Percentiles rank a stretch among this genome's conserved stretches.
These are phyloP conservation scores for Phytophthora citrophthora DNA, from an alignment of 352 stramenopile species.

Conservation along the genomic window DNA sequence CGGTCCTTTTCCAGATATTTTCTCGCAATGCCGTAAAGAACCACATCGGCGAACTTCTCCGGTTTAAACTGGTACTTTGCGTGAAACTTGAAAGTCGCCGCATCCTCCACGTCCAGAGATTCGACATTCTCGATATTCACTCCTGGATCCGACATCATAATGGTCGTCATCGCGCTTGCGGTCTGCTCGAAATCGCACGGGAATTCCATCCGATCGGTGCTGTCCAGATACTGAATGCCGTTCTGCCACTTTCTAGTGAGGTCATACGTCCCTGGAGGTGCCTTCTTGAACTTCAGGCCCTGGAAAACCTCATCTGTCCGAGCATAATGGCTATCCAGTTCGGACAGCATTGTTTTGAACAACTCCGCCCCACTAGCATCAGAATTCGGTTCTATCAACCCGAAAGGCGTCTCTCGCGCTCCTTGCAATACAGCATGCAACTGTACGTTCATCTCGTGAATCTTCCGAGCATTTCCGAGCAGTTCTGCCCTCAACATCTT, in stretches of 20 bases:
- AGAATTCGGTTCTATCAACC: background rate
- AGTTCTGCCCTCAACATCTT: conserved; percentile 14
- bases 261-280: conserved; percentile 1
- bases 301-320: conserved; percentile 16
- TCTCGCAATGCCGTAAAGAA: background rate
- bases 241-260: conserved; percentile 8
- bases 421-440: conserved; percentile 1
- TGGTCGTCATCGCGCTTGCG: conserved; percentile 1
- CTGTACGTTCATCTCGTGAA: conserved; percentile 12
- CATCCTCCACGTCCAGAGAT: conserved; percentile 11
- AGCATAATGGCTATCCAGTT: conserved; percentile 9
- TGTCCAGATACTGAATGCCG: conserved; percentile 24
- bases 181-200: conserved; percentile 15
- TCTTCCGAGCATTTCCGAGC: conserved; percentile 1
- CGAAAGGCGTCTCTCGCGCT: background rate
- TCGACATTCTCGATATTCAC: background rate
- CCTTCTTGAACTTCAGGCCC: conserved; percentile 6
- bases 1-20: background rate
- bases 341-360: conserved; percentile 3
- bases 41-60: conserved; percentile 1
- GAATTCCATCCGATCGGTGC: conserved; percentile 16
- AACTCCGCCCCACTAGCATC: background rate
- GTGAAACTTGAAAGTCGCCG: conserved; percentile 32
- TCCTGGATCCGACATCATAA: conserved; percentile 14
- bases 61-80: conserved; percentile 13